Evolutionary conservation across 805 yeast species (phyloP).

Genomic region (Candida rishiriensis): DNA sequence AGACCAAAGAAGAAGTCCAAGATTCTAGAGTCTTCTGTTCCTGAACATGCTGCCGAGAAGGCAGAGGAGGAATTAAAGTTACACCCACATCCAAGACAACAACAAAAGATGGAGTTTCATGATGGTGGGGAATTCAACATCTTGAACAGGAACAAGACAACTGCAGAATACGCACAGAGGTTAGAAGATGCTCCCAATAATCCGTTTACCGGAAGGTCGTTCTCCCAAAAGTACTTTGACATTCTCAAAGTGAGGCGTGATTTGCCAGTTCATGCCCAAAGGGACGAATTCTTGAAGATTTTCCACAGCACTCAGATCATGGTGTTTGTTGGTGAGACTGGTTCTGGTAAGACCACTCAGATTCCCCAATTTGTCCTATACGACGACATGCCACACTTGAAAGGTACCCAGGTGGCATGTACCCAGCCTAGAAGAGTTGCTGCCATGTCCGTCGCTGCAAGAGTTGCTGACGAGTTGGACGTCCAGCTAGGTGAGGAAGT

Average conservation of each 20-base stretch:
- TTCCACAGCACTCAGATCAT: conserved; percentile 88
- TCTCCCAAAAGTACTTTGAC: conserved; percentile 65
- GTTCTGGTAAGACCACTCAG: conserved; percentile 98
- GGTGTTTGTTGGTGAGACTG: conserved; percentile 99
- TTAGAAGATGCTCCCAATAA: conserved; percentile 59
- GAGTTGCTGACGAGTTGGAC: conserved; percentile 98
- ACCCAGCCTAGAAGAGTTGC: conserved; percentile 98
- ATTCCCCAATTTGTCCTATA: conserved; percentile 92
- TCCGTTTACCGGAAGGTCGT: conserved; percentile 72
- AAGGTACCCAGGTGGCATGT: conserved; percentile 86
- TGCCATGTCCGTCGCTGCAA: conserved; percentile 96
- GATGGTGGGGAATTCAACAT: conserved; percentile 63
- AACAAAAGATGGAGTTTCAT: conserved; percentile 43
- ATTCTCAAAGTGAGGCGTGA: conserved; percentile 78
- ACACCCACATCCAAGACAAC: conserved; percentile 42
- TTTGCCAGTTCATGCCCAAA: conserved; percentile 90
- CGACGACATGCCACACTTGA: conserved; percentile 88
- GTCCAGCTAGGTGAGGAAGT: conserved; percentile 90
- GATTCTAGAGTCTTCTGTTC: conserved; percentile 45
- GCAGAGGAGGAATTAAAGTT: conserved; percentile 50
- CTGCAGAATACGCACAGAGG: conserved; percentile 54
- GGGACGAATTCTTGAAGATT: conserved; percentile 79
- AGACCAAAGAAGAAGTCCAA: conserved; percentile 48
- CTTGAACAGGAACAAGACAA: conserved; percentile 56
- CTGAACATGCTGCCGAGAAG: conserved; percentile 62